These are phyloP conservation scores for Exophiala oligosperma DNA, from an alignment of 2,329 filamentous ascomycete genomes.

Conservation along the genomic window DNA sequence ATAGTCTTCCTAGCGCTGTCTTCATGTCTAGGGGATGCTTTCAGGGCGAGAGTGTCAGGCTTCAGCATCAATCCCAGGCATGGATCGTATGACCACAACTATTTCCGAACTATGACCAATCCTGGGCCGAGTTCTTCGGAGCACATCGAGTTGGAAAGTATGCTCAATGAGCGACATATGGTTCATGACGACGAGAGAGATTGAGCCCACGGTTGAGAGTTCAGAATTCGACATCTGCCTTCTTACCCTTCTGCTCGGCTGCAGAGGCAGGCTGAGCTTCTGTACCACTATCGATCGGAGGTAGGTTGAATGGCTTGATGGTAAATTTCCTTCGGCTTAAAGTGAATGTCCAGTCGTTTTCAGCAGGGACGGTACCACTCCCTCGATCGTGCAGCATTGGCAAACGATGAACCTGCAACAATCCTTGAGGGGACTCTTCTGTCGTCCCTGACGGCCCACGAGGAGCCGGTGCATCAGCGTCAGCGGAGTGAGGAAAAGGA, in stretches of 20 bases:
- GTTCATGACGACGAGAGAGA: constrained; percentile 29
- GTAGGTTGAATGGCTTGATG: constrained; percentile 85
- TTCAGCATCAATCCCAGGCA: constrained; percentile 44
- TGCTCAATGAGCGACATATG: constrained; percentile 49
- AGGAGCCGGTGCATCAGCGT: constrained; percentile 37
- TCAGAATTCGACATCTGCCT: constrained; percentile 75
- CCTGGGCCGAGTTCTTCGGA: constrained; percentile 57
- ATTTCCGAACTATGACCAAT: constrained; percentile 57
- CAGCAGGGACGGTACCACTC: constrained; percentile 67
- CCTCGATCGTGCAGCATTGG: constrained; percentile 87
- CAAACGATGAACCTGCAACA: constrained; percentile 78
- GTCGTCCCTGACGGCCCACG: constrained; percentile 47
- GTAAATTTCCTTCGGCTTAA: constrained; percentile 80
- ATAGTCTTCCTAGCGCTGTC: constrained; percentile 54
- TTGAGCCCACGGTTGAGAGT: background rate
- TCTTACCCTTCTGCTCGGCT: constrained; percentile 53
- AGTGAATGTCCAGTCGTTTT: constrained; percentile 88
- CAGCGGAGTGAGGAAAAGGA: constrained; percentile 64
- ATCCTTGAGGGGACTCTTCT: constrained; percentile 79
- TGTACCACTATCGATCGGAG: constrained; percentile 76
- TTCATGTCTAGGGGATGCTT: constrained; percentile 55
- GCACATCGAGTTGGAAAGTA: constrained; percentile 63
- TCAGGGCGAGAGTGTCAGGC: constrained; percentile 50
- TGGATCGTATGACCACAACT: constrained; percentile 55
- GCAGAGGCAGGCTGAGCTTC: constrained; percentile 57